Evolutionary conservation across 306 rosid species (phyloP).

Genomic region (Lagenaria siceraria): DNA sequence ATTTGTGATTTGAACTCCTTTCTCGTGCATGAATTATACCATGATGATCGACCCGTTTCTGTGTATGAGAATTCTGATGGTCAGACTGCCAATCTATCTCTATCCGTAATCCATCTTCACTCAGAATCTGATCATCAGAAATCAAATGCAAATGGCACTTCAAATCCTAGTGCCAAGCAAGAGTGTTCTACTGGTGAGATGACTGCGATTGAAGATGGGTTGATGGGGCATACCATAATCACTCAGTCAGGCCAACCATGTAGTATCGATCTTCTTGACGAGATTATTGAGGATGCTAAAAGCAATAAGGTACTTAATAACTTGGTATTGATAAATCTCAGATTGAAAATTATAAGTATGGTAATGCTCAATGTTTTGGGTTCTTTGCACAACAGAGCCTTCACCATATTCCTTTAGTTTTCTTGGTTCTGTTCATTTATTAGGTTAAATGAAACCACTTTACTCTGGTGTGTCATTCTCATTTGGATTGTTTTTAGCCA

Average conservation of each 20-base stretch:
- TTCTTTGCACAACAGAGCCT: neutral
- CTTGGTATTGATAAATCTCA: neutral
- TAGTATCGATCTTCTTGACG: conserved; percentile 53
- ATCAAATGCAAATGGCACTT: conserved; percentile 15
- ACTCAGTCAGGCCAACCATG: conserved; percentile 32
- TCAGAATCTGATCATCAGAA: conserved; percentile 15
- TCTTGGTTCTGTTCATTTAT: neutral
- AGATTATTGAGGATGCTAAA: conserved; percentile 68
- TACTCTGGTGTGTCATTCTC: neutral
- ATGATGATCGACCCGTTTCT: neutral
- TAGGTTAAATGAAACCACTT: neutral
- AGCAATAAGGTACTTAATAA: conserved; percentile 55
- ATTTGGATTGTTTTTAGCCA: neutral
- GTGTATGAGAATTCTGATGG: conserved; percentile 15
- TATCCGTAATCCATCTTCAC: conserved; percentile 10
- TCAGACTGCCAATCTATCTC: conserved; percentile 11
- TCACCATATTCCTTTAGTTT: neutral
- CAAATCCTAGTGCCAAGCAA: conserved; percentile 11
- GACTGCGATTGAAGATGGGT: conserved; percentile 24
- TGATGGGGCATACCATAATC: conserved; percentile 4
- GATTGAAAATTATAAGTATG: neutral
- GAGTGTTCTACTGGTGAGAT: conserved; percentile 16
- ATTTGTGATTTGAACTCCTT: conserved; percentile 6
- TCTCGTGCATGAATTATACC: neutral
- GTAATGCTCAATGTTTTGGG: neutral